A percentile compares a stretch with the other conserved stretches of the same genome.
Evolutionary conservation across 177 flowering plant species (phyloP).

Genomic region (Vitis hybrid): DNA sequence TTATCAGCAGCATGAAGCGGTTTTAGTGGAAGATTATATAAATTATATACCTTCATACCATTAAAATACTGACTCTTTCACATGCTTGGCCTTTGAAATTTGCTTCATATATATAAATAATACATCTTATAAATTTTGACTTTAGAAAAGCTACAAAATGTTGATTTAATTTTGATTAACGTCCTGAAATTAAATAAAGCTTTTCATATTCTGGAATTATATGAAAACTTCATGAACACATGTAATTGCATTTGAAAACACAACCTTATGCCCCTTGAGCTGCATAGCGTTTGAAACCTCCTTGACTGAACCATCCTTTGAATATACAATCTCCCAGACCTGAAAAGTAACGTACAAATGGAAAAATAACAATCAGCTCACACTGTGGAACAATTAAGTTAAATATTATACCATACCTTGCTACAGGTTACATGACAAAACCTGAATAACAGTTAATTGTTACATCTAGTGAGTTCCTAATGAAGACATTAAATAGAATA

Average conservation of each 20-base stretch:
- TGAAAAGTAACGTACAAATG: conserved; percentile 21
- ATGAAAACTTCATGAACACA: too few relatives aligned
- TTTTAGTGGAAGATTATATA: too few relatives aligned
- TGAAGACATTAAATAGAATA: background rate
- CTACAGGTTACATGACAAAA: conserved; percentile 1
- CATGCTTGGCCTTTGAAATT: too few relatives aligned
- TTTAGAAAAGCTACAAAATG: too few relatives aligned
- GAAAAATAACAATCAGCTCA: background rate
- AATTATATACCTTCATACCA: too few relatives aligned
- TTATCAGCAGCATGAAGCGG: too few relatives aligned
- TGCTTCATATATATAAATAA: too few relatives aligned
- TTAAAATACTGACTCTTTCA: too few relatives aligned
- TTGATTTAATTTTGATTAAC: too few relatives aligned
- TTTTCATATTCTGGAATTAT: too few relatives aligned
- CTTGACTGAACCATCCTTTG: conserved; percentile 94
- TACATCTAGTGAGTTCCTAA: background rate
- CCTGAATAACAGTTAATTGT: background rate
- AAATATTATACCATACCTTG: background rate
- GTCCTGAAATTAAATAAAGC: too few relatives aligned
- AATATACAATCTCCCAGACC: conserved; percentile 94
- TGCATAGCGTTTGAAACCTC: conserved; percentile 87
- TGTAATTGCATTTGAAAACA: background rate
- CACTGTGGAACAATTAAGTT: background rate
- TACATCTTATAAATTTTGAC: too few relatives aligned
- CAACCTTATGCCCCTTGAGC: conserved; percentile 95